Conservation (phyloP, 805 yeast genomes). For the Candida mattraensis region DNA sequence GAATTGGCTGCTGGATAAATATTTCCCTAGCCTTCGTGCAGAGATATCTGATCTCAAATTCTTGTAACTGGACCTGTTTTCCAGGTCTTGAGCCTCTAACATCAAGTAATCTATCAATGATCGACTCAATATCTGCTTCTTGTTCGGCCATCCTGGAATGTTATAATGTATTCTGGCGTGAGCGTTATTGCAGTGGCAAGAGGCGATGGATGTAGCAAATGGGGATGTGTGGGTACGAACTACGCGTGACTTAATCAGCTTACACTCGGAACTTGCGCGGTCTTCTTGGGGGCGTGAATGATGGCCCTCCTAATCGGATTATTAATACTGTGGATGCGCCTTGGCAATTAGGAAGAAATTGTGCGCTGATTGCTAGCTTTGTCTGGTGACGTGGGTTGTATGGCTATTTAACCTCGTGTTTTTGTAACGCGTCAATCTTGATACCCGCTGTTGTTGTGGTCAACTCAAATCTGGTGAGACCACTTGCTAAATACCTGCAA, state of each 20-base stretch:
- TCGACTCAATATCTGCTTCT: slow-evolving; percentile 95
- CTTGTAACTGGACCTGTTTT: slow-evolving; percentile 90
- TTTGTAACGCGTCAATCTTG: slow-evolving; percentile 12
- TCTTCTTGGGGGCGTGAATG: too few species aligned
- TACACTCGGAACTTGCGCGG: too few species aligned
- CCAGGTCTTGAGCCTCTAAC: slow-evolving; percentile 99
- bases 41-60: slow-evolving; percentile 89
- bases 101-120: slow-evolving; percentile 93
- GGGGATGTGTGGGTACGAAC: background rate
- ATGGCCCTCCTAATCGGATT: too few species aligned
- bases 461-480: too few species aligned
- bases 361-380: too few species aligned
- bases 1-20: slow-evolving; percentile 95
- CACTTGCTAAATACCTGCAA: too few species aligned
- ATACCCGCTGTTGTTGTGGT: slow-evolving; percentile 15
- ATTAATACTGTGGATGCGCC: too few species aligned
- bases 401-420: slow-evolving; percentile 5
- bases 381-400: slow-evolving; percentile 1
- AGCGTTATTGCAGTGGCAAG: slow-evolving; percentile 6
- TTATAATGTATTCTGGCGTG: background rate
- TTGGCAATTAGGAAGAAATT: too few species aligned
- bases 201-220: slow-evolving; percentile 10
- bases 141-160: slow-evolving; percentile 29
- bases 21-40: slow-evolving; percentile 98
- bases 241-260: slow-evolving; percentile 5